Evolutionary conservation across 805 yeast species (phyloP).

Genomic region (Suhomyces sp.): DNA sequence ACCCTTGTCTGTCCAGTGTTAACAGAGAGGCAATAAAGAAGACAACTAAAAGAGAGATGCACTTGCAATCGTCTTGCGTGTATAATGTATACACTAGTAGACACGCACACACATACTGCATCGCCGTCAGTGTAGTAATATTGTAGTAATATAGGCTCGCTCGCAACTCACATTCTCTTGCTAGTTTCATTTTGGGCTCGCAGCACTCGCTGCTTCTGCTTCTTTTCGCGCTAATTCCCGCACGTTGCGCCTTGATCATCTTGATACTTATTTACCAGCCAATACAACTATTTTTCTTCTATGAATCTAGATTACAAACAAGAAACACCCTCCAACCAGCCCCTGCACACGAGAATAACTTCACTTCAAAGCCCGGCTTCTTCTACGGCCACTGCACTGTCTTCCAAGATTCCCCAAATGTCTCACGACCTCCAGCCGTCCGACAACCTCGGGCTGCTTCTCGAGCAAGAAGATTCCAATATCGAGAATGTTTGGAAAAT

Average conservation of each 20-base stretch:
- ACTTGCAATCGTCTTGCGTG: not conserved
- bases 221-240: not conserved
- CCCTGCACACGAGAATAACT: not conserved
- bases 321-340: not conserved
- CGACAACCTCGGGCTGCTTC: not conserved
- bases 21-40: not conserved
- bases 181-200: not conserved
- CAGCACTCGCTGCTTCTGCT: not conserved
- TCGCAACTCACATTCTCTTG: not conserved
- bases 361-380: conserved; percentile 4
- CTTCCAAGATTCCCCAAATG: not conserved
- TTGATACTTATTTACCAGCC: not conserved
- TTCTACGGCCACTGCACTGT: conserved; percentile 1
- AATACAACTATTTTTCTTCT: not conserved
- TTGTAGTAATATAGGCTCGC: not conserved
- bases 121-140: not conserved
- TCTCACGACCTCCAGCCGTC: not conserved
- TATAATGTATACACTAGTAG: not conserved
- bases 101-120: not conserved
- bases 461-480: conserved; percentile 9
- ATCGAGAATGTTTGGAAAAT: conserved; percentile 62
- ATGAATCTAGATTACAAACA: not conserved
- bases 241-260: not conserved
- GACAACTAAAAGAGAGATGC: not conserved
- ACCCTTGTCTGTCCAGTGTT: not conserved